phyloP scores from a whole-genome alignment of 106 monocot species.

The Amphibolis antarctica region DNA sequence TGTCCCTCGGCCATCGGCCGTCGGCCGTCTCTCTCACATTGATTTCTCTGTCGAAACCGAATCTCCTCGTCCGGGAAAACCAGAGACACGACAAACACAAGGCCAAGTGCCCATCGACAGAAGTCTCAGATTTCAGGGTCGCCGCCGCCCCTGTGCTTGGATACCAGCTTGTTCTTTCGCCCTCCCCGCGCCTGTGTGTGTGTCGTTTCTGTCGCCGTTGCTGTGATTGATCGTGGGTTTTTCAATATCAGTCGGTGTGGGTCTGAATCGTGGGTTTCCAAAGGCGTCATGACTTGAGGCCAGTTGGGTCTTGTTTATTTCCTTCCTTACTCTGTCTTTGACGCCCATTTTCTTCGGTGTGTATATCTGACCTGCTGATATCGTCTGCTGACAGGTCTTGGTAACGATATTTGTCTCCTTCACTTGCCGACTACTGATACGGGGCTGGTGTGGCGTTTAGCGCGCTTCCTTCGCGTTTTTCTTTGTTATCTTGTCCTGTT shows the following conservation, averaged over 20 bases:
- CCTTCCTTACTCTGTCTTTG: too few relatives aligned
- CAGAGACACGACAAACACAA: not conserved
- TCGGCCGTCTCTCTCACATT: not conserved
- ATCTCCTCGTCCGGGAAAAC: not conserved
- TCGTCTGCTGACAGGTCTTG: too few relatives aligned
- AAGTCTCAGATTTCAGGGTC: not conserved
- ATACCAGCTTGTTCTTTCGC: not conserved
- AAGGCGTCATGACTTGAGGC: too few relatives aligned
- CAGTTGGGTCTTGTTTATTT: too few relatives aligned
- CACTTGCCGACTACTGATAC: not conserved
- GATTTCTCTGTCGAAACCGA: not conserved
- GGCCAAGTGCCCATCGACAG: not conserved
- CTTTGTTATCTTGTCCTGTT: not conserved
- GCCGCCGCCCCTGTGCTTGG: not conserved
- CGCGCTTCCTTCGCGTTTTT: not conserved
- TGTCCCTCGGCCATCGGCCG: not conserved
- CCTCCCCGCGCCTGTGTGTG: not conserved
- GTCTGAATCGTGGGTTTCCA: too few relatives aligned
- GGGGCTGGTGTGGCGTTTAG: not conserved
- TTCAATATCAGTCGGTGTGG: too few relatives aligned
- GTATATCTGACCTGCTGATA: too few relatives aligned
- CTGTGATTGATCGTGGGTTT: too few relatives aligned
- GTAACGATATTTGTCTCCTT: not conserved
- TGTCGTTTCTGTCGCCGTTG: too few relatives aligned
- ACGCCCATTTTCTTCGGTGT: too few relatives aligned